Evolutionary conservation across 305 asterid species (phyloP).

Genomic region (Fraxinus ornus): DNA sequence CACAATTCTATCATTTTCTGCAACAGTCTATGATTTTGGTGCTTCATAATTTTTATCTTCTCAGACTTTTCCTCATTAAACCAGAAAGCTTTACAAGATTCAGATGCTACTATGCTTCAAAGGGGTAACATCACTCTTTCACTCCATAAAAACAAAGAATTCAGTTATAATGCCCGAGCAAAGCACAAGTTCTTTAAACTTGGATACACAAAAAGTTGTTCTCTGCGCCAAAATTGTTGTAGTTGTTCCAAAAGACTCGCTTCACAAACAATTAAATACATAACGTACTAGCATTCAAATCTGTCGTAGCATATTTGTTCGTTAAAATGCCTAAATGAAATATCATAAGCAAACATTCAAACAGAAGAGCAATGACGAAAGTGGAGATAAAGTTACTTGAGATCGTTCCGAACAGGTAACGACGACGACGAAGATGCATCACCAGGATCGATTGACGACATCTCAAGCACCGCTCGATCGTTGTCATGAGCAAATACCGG

Average conservation of each 20-base stretch:
- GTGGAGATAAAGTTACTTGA: conserved; percentile 43
- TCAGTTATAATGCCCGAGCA: not conserved
- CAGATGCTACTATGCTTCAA: conserved; percentile 13
- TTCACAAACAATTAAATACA: conserved; percentile 1
- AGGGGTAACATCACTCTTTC: not conserved
- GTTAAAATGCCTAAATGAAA: not conserved
- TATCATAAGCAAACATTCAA: conserved; percentile 11
- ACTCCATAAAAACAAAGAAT: not conserved
- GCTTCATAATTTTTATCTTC: not conserved
- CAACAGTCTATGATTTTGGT: not conserved
- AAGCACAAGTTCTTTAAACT: conserved; percentile 10
- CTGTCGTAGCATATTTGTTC: not conserved
- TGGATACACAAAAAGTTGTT: not conserved
- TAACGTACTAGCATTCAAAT: not conserved
- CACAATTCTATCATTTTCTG: conserved; percentile 12
- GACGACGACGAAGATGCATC: conserved; percentile 53
- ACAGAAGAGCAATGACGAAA: conserved; percentile 6
- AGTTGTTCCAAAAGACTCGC: not conserved
- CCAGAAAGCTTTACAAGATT: not conserved
- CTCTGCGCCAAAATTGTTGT: not conserved
- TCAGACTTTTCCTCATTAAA: not conserved
- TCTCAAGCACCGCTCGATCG: conserved; percentile 84
- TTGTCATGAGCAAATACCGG: conserved; percentile 85
- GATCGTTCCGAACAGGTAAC: conserved; percentile 32
- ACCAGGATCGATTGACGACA: conserved; percentile 69